These are phyloP conservation scores for Sporothrix pseudoabietina DNA, from an alignment of 2,329 filamentous ascomycete species.

Conservation along the genomic window DNA sequence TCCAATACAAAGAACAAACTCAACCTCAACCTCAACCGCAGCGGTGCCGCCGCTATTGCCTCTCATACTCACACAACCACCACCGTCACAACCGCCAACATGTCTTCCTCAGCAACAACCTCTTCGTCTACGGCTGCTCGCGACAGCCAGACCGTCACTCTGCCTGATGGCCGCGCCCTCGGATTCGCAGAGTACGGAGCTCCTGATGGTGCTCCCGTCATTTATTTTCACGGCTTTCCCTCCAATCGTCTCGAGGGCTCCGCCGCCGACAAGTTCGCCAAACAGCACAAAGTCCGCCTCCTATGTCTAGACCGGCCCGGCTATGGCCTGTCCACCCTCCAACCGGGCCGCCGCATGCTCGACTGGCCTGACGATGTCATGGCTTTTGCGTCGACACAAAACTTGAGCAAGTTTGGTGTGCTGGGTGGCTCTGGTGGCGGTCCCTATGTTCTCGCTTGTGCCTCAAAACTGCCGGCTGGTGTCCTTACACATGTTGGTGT, in stretches of 20 bases:
- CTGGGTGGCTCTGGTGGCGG: slow-evolving; percentile 44
- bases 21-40: neutral
- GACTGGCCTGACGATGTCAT: slow-evolving; percentile 44
- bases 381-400: slow-evolving; percentile 38
- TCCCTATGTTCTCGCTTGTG: slow-evolving; percentile 44
- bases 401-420: slow-evolving; percentile 40
- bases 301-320: slow-evolving; percentile 49
- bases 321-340: slow-evolving; percentile 46
- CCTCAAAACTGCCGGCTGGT: slow-evolving; percentile 31
- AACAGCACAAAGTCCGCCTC: slow-evolving; percentile 40
- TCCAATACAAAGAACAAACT: neutral
- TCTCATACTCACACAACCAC: neutral
- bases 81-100: neutral
- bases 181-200: slow-evolving; percentile 48
- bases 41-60: neutral
- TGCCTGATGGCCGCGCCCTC: slow-evolving; percentile 47
- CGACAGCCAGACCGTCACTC: slow-evolving; percentile 39
- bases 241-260: slow-evolving; percentile 46
- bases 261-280: slow-evolving; percentile 38
- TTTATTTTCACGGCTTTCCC: slow-evolving; percentile 50
- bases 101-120: neutral
- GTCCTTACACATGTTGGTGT: slow-evolving; percentile 44
- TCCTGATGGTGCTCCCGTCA: slow-evolving; percentile 39
- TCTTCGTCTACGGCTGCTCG: neutral
- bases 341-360: slow-evolving; percentile 40